These are phyloP conservation scores for Phoma sp. DNA, from an alignment of 2,329 filamentous ascomycete species.

Conservation along the genomic window DNA sequence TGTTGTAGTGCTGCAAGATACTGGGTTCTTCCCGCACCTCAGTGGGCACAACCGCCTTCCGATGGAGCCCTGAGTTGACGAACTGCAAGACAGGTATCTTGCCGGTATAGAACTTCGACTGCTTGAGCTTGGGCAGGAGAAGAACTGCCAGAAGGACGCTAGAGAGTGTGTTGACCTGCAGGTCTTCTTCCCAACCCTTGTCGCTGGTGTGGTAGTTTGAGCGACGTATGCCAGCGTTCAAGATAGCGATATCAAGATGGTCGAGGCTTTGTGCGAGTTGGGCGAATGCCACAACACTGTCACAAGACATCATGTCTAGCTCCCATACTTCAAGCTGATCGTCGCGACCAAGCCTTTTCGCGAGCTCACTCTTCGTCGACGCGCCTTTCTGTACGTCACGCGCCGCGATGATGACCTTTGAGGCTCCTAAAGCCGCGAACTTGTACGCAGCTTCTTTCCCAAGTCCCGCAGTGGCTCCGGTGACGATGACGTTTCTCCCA, in stretches of 20 bases:
- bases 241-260: slow-evolving; percentile 45
- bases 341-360: slow-evolving; percentile 29
- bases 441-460: slow-evolving; percentile 48
- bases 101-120: slow-evolving; percentile 27
- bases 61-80: slow-evolving; percentile 41
- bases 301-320: slow-evolving; percentile 45
- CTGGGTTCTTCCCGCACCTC: slow-evolving; percentile 28
- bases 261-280: slow-evolving; percentile 36
- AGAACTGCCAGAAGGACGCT: slow-evolving; percentile 61
- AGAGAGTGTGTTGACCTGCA: slow-evolving; percentile 65
- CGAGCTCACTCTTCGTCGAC: slow-evolving; percentile 38
- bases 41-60: slow-evolving; percentile 30
- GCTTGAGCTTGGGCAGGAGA: slow-evolving; percentile 51
- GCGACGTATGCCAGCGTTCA: slow-evolving; percentile 49
- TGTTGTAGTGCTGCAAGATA: slow-evolving; percentile 42
- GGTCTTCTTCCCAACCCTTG: slow-evolving; percentile 51
- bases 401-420: slow-evolving; percentile 48
- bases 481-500: slow-evolving; percentile 55
- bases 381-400: slow-evolving; percentile 46
- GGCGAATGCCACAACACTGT: slow-evolving; percentile 42
- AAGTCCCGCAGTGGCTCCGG: slow-evolving; percentile 49
- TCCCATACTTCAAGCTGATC: slow-evolving; percentile 46
- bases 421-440: slow-evolving; percentile 45
- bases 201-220: slow-evolving; percentile 28
- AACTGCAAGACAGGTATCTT: slow-evolving; percentile 41